These are phyloP conservation scores for Fusarium nurragi DNA, from an alignment of 2,329 filamentous ascomycete species.

Conservation along the genomic window DNA sequence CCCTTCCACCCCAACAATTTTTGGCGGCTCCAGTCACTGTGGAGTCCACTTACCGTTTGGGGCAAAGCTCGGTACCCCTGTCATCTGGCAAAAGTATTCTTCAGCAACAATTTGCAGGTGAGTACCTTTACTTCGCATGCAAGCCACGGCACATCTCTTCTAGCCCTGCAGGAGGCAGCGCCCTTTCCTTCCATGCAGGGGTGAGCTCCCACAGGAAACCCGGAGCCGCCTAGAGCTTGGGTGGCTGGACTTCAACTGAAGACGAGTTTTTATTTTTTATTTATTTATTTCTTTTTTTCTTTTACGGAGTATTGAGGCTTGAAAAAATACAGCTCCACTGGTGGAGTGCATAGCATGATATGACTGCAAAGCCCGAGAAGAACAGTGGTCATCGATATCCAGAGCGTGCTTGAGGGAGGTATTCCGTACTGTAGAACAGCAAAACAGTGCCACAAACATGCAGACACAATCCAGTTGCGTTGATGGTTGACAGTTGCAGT, in stretches of 20 bases:
- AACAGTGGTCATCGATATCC: constrained; percentile 4
- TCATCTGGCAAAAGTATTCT: constrained; percentile 7
- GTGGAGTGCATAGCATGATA: constrained; percentile 1
- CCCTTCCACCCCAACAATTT: constrained; percentile 47
- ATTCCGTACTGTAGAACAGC: neutral
- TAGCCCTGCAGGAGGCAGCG: constrained; percentile 24
- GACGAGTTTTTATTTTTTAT: constrained; percentile 2
- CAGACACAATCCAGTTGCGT: constrained; percentile 1
- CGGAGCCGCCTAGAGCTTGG: constrained; percentile 27
- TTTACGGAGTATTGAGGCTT: constrained; percentile 4
- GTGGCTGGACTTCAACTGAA: constrained; percentile 12
- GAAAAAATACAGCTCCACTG: constrained; percentile 17
- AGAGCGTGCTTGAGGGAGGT: neutral
- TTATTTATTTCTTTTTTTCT: neutral
- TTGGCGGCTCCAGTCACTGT: constrained; percentile 38
- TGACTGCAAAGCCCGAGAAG: neutral
- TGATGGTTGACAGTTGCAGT: constrained; percentile 1
- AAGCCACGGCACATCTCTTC: constrained; percentile 23
- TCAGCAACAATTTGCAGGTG: fast-evolving
- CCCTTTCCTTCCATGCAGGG: constrained; percentile 34
- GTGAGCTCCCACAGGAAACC: constrained; percentile 21
- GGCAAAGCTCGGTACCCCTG: constrained; percentile 14
- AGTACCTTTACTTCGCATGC: constrained; percentile 4
- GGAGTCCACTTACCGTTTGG: constrained; percentile 21
- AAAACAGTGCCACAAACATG: neutral